These are phyloP conservation scores for Pseudogymnoascus sp. DNA, from an alignment of 2,329 filamentous ascomycete species.

Conservation along the genomic window DNA sequence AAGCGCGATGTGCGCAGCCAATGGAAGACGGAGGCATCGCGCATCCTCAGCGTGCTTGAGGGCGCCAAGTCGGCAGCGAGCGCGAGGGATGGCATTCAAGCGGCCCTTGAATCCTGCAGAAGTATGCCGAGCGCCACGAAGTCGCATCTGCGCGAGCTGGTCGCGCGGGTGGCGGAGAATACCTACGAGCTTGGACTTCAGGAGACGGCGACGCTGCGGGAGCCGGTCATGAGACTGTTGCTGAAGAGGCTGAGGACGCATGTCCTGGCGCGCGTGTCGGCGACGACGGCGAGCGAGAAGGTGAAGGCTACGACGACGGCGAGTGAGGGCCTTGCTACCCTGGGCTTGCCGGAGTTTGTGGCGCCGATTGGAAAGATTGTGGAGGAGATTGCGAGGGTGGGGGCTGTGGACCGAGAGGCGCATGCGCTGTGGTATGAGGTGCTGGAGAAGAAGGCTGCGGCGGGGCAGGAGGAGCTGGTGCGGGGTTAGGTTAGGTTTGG, in stretches of 20 bases:
- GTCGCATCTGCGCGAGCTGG: slow-evolving; percentile 49
- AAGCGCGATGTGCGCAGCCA: slow-evolving; percentile 71
- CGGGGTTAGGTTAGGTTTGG: slow-evolving; percentile 4
- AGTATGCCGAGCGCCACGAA: slow-evolving; percentile 60
- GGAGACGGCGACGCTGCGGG: slow-evolving; percentile 32
- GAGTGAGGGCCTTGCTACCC: slow-evolving; percentile 59
- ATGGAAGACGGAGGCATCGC: slow-evolving; percentile 67
- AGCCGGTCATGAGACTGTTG: slow-evolving; percentile 57
- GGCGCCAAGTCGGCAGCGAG: slow-evolving; percentile 41
- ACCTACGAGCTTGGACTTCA: slow-evolving; percentile 40
- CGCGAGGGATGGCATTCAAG: slow-evolving; percentile 52
- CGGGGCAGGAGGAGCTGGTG: slow-evolving; percentile 60
- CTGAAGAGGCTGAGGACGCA: slow-evolving; percentile 61
- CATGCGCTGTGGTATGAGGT: slow-evolving; percentile 66
- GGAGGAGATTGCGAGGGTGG: slow-evolving; percentile 58
- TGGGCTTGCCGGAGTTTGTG: slow-evolving; percentile 68
- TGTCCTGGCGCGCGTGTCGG: slow-evolving; percentile 56
- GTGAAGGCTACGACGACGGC: slow-evolving; percentile 62
- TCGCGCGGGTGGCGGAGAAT: slow-evolving; percentile 48
- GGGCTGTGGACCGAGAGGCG: slow-evolving; percentile 58
- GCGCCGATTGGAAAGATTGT: slow-evolving; percentile 61
- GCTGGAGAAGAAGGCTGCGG: slow-evolving; percentile 31
- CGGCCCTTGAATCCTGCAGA: slow-evolving; percentile 53
- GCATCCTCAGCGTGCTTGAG: slow-evolving; percentile 64
- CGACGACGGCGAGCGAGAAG: slow-evolving; percentile 61